Base-by-base conservation (phyloP, 257 asterid genomes). In the Cruciata laevipes region DNA sequence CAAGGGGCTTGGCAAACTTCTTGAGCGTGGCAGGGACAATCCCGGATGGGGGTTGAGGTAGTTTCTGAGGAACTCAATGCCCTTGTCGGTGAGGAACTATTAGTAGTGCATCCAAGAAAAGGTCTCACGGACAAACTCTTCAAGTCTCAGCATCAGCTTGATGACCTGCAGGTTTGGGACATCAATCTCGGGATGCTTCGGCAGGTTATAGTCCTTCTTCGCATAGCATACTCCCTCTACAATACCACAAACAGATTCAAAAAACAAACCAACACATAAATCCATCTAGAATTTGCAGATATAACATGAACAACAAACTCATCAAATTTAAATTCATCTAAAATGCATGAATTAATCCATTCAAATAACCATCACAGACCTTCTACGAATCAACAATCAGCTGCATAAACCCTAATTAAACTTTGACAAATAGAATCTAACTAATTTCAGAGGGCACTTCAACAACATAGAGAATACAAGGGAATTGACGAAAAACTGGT, bases 71-170 rank as follows among this genome's bases (percentile, higher is more conserved):
- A 89, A 92, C 78, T 92, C 98, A 67, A 92, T 92, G 21, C 98
- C 98, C 23, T 92, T 96, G 62, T 92, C 89, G 14, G 96, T 89
- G 10, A 92, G 90, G 44, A 84, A 92, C 98, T 97, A 92, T 40
- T 92, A 92, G 49, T 87, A 92, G 18, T 92, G 95, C 98, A 89
- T 92, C 97, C 98, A 92, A 0, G 98, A 95, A 66, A 92, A 92
- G 44, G 98, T 92, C 86, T 92, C 98, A 0, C 95, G 85, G 3
- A 92, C 95, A 40, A 83, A 89, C 66, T 86, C 98, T 91, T 87
- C 87, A 0, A 91, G 89, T 77, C 98, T 89, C 90, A 89, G 98
- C 98, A 91, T 89, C 67, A 91, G 87, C 95, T 91, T 91, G 65
- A 91, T 91, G 49, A 91, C 96, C 82, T 91, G 98, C 20, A 92